phyloP scores from a whole-genome alignment of 345 rosid species.

The Populus simonii region DNA sequence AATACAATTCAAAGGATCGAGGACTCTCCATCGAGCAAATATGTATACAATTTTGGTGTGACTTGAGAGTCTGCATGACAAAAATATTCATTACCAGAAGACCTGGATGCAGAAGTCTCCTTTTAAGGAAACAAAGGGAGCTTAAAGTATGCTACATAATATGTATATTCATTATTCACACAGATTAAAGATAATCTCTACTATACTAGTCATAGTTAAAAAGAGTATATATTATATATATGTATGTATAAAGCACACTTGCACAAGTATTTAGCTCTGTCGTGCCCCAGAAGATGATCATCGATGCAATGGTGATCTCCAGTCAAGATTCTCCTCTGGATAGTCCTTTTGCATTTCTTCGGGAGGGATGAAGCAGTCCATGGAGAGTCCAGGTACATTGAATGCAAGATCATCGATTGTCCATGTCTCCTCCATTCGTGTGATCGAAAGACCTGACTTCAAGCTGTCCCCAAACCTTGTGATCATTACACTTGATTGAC shows the following conservation, averaged over 20 bases:
- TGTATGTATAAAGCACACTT: not conserved
- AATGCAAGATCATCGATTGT: slow-evolving; percentile 79
- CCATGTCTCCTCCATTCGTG: slow-evolving; percentile 89
- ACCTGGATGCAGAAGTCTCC: not conserved
- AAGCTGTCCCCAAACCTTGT: slow-evolving; percentile 79
- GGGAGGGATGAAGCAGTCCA: slow-evolving; percentile 88
- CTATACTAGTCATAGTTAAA: not conserved
- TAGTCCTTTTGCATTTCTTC: slow-evolving; percentile 51
- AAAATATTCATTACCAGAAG: not conserved
- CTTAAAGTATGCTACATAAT: not conserved
- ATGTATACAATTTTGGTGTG: not conserved
- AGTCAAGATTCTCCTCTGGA: slow-evolving; percentile 36
- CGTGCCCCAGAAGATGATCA: not conserved
- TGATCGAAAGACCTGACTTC: slow-evolving; percentile 62
- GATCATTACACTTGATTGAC: slow-evolving; percentile 67
- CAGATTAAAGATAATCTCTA: not conserved
- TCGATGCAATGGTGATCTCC: slow-evolving; percentile 31
- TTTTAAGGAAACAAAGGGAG: not conserved
- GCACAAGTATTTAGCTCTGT: not conserved
- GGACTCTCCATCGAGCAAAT: not conserved
- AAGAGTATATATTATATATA: not conserved
- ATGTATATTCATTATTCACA: not conserved
- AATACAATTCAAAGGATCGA: not conserved
- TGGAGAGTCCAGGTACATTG: slow-evolving; percentile 70
- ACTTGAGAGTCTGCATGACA: not conserved